Evolutionary conservation across 179 eudicot species (phyloP).

Genomic region (Nepenthes alata): DNA sequence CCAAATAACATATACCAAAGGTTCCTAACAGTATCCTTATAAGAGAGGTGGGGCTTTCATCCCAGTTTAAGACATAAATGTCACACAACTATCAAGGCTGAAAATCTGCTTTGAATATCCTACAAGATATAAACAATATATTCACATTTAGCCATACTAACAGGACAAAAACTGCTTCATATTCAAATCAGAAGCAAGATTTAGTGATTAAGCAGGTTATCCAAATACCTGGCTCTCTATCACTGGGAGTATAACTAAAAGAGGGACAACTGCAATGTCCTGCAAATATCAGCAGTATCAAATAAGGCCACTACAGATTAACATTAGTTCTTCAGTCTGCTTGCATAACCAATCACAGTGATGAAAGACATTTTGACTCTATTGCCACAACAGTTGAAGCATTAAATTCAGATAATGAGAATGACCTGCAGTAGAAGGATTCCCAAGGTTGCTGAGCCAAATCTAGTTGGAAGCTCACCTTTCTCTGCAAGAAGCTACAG

Average conservation of each 20-base stretch:
- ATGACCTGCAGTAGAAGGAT: slow-evolving; percentile 93
- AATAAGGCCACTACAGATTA: background rate
- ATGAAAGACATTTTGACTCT: background rate
- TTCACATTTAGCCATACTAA: background rate
- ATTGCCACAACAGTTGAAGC: background rate
- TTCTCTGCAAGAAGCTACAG: slow-evolving; percentile 96
- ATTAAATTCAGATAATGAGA: slow-evolving; percentile 1
- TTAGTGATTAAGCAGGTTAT: slow-evolving; percentile 1
- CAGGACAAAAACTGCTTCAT: background rate
- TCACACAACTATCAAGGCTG: background rate
- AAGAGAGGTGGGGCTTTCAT: too few species aligned
- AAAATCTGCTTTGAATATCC: background rate
- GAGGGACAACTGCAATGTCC: slow-evolving; percentile 99
- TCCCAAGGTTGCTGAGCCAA: slow-evolving; percentile 95
- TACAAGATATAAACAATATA: background rate
- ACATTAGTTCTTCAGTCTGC: background rate
- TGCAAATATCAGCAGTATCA: slow-evolving; percentile 26
- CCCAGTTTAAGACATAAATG: background rate
- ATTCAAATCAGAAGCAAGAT: background rate
- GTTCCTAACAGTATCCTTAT: too few species aligned
- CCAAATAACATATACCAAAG: too few species aligned
- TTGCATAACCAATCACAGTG: slow-evolving; percentile 1
- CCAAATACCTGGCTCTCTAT: slow-evolving; percentile 78
- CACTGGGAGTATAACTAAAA: slow-evolving; percentile 95
- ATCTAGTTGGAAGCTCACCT: slow-evolving; percentile 93